Evolutionary conservation across 495 filamentous ascomycete genomes (phyloP).

Genomic region (Aspergillus wentii): DNA sequence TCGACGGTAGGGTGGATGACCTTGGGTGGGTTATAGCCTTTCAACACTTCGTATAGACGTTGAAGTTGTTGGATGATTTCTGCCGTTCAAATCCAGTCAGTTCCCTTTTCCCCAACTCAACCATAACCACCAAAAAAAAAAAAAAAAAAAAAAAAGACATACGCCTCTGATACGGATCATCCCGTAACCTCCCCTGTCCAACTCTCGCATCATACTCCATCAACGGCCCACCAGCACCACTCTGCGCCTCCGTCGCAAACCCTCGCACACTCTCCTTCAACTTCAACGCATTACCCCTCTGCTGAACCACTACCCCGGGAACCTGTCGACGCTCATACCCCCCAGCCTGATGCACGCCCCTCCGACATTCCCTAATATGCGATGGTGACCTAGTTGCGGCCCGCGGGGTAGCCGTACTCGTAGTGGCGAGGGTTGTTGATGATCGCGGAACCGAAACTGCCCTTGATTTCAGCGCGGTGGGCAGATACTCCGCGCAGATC

Average conservation of each 20-base stretch:
- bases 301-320: not conserved
- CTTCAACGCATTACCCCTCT: not conserved
- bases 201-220: slow-evolving; percentile 85
- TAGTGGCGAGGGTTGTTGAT: too few relatives aligned
- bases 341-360: slow-evolving; percentile 1
- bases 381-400: slow-evolving; percentile 10
- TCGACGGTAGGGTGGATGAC: slow-evolving; percentile 76
- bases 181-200: slow-evolving; percentile 60
- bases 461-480: slow-evolving; percentile 24
- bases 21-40: slow-evolving; percentile 63
- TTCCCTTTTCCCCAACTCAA: not conserved
- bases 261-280: slow-evolving; percentile 7
- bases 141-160: slow-evolving; percentile 14
- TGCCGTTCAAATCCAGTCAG: slow-evolving; percentile 20
- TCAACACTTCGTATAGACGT: slow-evolving; percentile 79
- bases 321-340: not conserved
- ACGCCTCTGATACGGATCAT: slow-evolving; percentile 92
- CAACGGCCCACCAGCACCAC: slow-evolving; percentile 57
- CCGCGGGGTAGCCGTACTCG: slow-evolving; percentile 12
- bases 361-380: slow-evolving; percentile 8
- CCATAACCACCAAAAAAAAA: not conserved
- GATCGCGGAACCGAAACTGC: slow-evolving; percentile 10
- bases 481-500: slow-evolving; percentile 30
- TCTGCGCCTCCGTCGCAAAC: slow-evolving; percentile 12
- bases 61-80: slow-evolving; percentile 86